Evolutionary conservation across 2,329 filamentous ascomycete genomes (phyloP).

Genomic region (Paecilomyces variotii): DNA sequence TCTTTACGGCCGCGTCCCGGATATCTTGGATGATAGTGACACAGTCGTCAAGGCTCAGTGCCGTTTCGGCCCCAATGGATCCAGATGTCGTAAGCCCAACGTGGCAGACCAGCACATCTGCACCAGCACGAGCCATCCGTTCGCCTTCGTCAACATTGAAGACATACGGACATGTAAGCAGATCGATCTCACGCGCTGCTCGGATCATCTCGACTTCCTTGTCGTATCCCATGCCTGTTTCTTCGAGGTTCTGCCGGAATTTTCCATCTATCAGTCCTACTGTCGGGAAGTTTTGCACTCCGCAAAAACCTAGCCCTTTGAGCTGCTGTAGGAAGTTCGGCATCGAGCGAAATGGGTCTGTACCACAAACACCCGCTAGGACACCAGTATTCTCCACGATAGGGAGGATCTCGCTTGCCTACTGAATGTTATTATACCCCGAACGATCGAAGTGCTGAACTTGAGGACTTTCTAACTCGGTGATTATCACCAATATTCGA

Average conservation of each 20-base stretch:
- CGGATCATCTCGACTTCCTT: slow-evolving; percentile 60
- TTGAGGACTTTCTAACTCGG: no score
- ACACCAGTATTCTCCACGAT: slow-evolving; percentile 57
- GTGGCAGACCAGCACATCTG: slow-evolving; percentile 60
- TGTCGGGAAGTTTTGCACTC: slow-evolving; percentile 67
- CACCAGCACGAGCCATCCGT: slow-evolving; percentile 56
- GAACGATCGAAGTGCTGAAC: not conserved
- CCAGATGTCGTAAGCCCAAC: slow-evolving; percentile 60
- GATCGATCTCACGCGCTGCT: slow-evolving; percentile 49
- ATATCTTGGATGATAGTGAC: slow-evolving; percentile 56
- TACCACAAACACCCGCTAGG: slow-evolving; percentile 62
- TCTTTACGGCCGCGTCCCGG: slow-evolving; percentile 48
- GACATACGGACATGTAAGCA: slow-evolving; percentile 63
- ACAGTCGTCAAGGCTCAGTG: slow-evolving; percentile 57
- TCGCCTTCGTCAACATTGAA: slow-evolving; percentile 56
- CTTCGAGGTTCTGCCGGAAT: slow-evolving; percentile 60
- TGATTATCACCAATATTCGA: not conserved
- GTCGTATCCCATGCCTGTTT: slow-evolving; percentile 63
- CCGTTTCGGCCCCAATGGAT: slow-evolving; percentile 55
- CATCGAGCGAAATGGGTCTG: slow-evolving; percentile 61
- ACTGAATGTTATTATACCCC: not conserved
- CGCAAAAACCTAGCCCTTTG: slow-evolving; percentile 56
- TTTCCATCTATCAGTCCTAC: slow-evolving; percentile 62
- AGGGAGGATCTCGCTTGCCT: slow-evolving; percentile 59
- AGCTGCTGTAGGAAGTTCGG: slow-evolving; percentile 53